phyloP scores from a whole-genome alignment of 768 basidiomycete species.

The Mycena pura region DNA sequence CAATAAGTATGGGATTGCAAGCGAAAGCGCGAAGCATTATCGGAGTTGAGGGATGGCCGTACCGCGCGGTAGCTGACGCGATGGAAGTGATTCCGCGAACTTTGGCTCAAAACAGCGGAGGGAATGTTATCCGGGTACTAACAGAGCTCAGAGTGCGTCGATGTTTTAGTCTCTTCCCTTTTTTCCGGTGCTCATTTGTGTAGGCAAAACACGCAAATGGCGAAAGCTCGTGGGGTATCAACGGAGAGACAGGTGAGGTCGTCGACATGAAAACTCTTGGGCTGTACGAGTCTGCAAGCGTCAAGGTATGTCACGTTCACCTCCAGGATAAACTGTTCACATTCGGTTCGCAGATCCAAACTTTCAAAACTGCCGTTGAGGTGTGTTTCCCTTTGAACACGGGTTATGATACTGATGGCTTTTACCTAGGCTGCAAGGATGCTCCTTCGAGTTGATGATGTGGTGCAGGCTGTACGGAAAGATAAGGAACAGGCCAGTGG shows the following conservation, averaged over 20 bases:
- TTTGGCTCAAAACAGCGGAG: conserved; percentile 93
- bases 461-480: conserved; percentile 87
- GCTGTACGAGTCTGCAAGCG: conserved; percentile 93
- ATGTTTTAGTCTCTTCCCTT: not conserved
- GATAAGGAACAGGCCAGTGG: conserved; percentile 64
- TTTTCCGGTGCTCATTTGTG: conserved; percentile 5
- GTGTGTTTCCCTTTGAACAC: conserved; percentile 38
- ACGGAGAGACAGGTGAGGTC: conserved; percentile 95
- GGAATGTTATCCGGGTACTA: conserved; percentile 91
- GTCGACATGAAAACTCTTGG: conserved; percentile 96
- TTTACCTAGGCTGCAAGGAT: conserved; percentile 77
- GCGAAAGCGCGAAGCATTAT: conserved; percentile 79
- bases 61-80: conserved; percentile 91
- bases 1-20: conserved; percentile 87
- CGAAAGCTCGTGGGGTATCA: conserved; percentile 90
- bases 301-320: conserved; percentile 67
- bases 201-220: conserved; percentile 96
- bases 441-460: conserved; percentile 91
- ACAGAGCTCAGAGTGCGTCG: conserved; percentile 87
- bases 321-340: not conserved
- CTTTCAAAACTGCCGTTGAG: conserved; percentile 96
- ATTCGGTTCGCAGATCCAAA: conserved; percentile 73
- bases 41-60: conserved; percentile 92
- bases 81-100: conserved; percentile 98
- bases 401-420: not conserved